Base-by-base conservation (phyloP, 495 filamentous ascomycete genomes). In the Hypoxylon intermedium region DNA sequence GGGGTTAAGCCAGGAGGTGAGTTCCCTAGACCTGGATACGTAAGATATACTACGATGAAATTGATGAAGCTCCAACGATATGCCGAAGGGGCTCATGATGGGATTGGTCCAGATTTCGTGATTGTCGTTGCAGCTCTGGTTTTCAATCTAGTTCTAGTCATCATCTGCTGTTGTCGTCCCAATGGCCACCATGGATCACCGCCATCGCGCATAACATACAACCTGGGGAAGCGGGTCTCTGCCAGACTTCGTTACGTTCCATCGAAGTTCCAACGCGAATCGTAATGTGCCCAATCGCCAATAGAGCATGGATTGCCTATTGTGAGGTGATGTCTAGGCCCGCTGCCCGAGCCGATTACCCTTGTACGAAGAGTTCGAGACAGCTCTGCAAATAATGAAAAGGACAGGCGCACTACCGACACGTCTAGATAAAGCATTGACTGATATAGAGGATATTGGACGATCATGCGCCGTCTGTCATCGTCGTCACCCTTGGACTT, bases 21-120 rank as follows among this genome's bases (percentile, higher is more conserved):
- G 40, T 47, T 30, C 55, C 53, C 34, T 49, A 54, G 44, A 59
- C 34, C 45, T 24, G 56, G 51, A 45, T 34, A 50, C 43, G 43
- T 56, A 51, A 31, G 16, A n/a, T 36, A n/a, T n/a, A n/a, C n/a
- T n/a, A n/a, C n/a, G n/a, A n/a, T n/a, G 23, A 30, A 38, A 55
- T 57, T 26, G 37, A 53, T 18, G 30, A 52, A 1, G 21, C 38
- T 53, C 34, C 33, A 63, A 53, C 30, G 43, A 45, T 6, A 33
- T 54, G 37, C 43, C 54, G 38, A 38, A 33, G 9, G 45, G 15
- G n/a, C n/a, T n/a, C n/a, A 19, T 6, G 5, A 43, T n/a, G 9
- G 20, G 30, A 23, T 38, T 52, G 47, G 30, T 34, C 23, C 47
- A 31, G 38, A 21, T 5, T 1, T 5, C 23, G 11, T 26, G 3